Conservation (phyloP, 768 basidiomycete genomes). For the Porphyrellus cyaneotinctus region DNA sequence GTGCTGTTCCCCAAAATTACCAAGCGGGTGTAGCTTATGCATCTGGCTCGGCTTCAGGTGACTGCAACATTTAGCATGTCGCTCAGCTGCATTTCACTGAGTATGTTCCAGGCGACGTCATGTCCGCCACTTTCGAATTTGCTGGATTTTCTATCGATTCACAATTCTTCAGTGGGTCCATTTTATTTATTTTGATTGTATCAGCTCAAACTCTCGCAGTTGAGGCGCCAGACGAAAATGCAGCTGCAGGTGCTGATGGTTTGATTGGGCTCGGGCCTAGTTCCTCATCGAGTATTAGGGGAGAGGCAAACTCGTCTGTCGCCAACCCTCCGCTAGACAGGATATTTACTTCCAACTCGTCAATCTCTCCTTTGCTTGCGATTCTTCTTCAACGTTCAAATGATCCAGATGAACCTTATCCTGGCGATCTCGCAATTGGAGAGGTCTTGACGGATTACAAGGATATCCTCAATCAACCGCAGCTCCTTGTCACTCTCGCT, state of each 20-base stretch:
- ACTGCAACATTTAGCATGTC: background rate
- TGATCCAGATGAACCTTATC: slow-evolving; percentile 48
- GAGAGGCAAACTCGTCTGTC: slow-evolving; percentile 28
- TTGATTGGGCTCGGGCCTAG: slow-evolving; percentile 61
- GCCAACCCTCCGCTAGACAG: slow-evolving; percentile 59
- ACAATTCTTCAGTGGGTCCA: slow-evolving; percentile 27
- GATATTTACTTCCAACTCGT: slow-evolving; percentile 56
- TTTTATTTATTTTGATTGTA: background rate
- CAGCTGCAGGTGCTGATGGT: slow-evolving; percentile 25
- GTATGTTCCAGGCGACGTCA: slow-evolving; percentile 23
- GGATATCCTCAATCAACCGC: slow-evolving; percentile 47
- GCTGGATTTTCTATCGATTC: slow-evolving; percentile 46
- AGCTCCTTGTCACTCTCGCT: slow-evolving; percentile 44
- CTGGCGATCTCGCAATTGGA: slow-evolving; percentile 62
- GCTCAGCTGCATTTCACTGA: background rate
- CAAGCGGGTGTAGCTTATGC: slow-evolving; percentile 48
- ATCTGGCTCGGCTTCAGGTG: slow-evolving; percentile 49
- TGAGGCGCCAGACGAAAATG: slow-evolving; percentile 8
- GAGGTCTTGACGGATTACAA: slow-evolving; percentile 50
- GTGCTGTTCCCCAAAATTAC: slow-evolving; percentile 36
- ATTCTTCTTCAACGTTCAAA: slow-evolving; percentile 59
- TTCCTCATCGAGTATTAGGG: slow-evolving; percentile 47
- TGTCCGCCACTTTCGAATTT: slow-evolving; percentile 29
- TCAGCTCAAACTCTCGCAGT: slow-evolving; percentile 18
- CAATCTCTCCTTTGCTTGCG: slow-evolving; percentile 58